phyloP scores from a whole-genome alignment of 176 grass and related monocot species.

The Lolium rigidum region DNA sequence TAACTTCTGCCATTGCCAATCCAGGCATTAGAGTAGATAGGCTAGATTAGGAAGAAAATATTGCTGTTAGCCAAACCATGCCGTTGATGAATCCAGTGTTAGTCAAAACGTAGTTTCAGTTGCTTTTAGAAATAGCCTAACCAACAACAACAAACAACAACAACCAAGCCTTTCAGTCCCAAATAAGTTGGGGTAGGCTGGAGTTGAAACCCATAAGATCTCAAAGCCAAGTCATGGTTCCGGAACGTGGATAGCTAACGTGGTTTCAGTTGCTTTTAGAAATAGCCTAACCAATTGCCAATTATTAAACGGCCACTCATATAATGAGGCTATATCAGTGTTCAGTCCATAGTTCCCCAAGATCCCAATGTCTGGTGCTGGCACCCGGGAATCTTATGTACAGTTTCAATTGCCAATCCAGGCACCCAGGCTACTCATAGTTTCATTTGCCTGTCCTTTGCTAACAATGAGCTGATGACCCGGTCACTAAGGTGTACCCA shows the following conservation, averaged over 20 bases:
- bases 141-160: no score
- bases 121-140: not conserved
- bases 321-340: not conserved
- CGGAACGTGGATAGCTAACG: no score
- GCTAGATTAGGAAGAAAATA: not conserved
- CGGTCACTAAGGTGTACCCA: not conserved
- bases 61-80: not conserved
- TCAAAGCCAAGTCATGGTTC: no score
- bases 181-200: no score
- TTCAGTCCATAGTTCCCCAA: not conserved
- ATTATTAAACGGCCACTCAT: not conserved
- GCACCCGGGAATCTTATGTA: not conserved
- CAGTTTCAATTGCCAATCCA: not conserved
- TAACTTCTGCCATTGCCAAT: not conserved
- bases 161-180: no score
- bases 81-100: not conserved
- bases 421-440: not conserved
- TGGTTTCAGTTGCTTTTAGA: no score
- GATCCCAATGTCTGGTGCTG: not conserved
- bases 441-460: slow-evolving; percentile 7
- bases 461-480: not conserved
- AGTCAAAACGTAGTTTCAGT: not conserved
- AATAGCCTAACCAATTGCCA: not conserved
- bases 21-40: not conserved
- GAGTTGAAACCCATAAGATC: no score